These are phyloP conservation scores for Suillus brevipes DNA, from an alignment of 768 basidiomycete genomes.

Conservation along the genomic window DNA sequence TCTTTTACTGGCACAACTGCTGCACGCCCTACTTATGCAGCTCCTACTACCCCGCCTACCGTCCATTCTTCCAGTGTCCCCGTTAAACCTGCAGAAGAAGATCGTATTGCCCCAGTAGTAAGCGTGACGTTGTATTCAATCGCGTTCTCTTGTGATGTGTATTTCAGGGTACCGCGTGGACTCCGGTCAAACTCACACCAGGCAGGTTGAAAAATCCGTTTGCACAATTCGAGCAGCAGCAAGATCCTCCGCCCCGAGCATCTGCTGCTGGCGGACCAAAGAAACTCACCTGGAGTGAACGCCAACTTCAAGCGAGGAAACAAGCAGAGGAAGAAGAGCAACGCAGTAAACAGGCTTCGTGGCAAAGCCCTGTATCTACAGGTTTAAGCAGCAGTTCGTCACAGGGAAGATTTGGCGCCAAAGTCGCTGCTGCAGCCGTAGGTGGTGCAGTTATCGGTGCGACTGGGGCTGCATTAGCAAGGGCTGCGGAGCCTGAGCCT, in stretches of 20 bases:
- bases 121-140: conserved; percentile 14
- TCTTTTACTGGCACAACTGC: conserved; percentile 13
- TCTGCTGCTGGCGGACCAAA: conserved; percentile 43
- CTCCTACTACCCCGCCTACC: conserved; percentile 35
- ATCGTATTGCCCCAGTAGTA: conserved; percentile 78
- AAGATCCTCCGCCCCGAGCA: conserved; percentile 28
- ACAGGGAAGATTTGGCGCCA: conserved; percentile 38
- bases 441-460: conserved; percentile 35
- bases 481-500: conserved; percentile 26
- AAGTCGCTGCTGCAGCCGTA: conserved; percentile 28
- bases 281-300: conserved; percentile 92
- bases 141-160: background rate
- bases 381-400: conserved; percentile 39
- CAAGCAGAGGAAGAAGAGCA: conserved; percentile 78
- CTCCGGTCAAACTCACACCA: conserved; percentile 84
- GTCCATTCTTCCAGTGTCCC: conserved; percentile 50
- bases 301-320: conserved; percentile 89
- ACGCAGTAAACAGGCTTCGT: conserved; percentile 57
- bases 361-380: conserved; percentile 39
- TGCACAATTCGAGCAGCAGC: conserved; percentile 53
- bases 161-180: conserved; percentile 75
- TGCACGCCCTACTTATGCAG: conserved; percentile 26
- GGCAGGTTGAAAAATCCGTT: conserved; percentile 89
- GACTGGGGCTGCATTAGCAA: conserved; percentile 25
- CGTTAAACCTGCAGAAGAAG: conserved; percentile 73